Base-by-base conservation (phyloP, 345 rosid genomes). In the Eucalyptus sp. region DNA sequence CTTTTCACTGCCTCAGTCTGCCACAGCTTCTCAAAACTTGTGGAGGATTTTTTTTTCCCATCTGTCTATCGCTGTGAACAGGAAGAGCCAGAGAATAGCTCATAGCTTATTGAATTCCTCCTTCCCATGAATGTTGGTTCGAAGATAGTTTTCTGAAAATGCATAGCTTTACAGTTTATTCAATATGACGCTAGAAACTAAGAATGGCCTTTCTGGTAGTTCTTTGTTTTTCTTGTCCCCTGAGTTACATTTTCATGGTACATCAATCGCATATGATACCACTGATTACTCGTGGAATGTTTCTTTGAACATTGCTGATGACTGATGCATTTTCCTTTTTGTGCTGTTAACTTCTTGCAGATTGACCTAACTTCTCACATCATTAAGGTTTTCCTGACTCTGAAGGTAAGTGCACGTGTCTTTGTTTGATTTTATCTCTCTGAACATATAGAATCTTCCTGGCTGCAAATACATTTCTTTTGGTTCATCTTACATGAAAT, bases 351-450 rank as follows among this genome's bases (percentile, higher is more conserved):
- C 64, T 88, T 86, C 51, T 27, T 90, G 94, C 99, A 98, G 99
- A 97, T 98, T 90, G 99, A 98, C 94, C 91, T 97, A 93, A 93
- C 92, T 90, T 94, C 99, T 2, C 99, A 98, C 87, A 96, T 98
- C 89, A 93, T 97, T 66, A 96, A 93, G 91, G 95, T 94, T 89
- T 98, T 92, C 94, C 92, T 97, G 93, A 98, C 97, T 89, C 86
- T 98, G 90, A 97, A 96, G 99, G 99, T 97, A 95, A 83, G 37
- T 50, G 58, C 58, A 12, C 7, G 4, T 44, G 71, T 50, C 58
- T 22, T 76, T 83, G 66, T 76, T 76, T 76, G 83, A 37, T 76
- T 37, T 5, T 37, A 64, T 64, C 76, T 64, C 41, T n/a, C 76
- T n/a, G 76, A 64, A n/a, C 41, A 14, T 8, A 3, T 64, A 64